A percentile compares a stretch with the other conserved stretches of the same genome.
Evolutionary conservation across 139 green algal genomes (phyloP).

Genomic region (Parachlorella kessleri): DNA sequence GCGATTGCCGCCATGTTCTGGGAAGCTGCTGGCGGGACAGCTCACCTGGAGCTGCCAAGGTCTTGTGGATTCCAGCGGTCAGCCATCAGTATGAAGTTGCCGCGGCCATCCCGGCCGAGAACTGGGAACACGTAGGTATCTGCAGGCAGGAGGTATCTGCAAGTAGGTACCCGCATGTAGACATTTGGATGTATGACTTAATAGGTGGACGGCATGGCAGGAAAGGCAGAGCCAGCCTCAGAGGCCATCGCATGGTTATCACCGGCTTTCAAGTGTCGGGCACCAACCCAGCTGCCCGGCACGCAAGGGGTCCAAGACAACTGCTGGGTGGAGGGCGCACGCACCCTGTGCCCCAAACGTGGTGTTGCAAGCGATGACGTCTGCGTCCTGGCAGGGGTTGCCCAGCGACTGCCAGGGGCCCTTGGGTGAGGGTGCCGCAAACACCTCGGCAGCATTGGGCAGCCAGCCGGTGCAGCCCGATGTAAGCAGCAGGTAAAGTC

Average conservation of each 20-base stretch:
- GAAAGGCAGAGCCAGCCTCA: neutral
- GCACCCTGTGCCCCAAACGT: neutral
- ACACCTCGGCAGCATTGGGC: constrained; percentile 44
- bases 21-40: neutral
- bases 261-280: neutral
- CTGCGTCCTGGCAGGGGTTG: constrained; percentile 25
- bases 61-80: constrained; percentile 32
- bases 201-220: neutral
- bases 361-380: neutral
- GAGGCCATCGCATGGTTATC: neutral
- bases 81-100: constrained; percentile 41
- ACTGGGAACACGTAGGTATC: constrained; percentile 29
- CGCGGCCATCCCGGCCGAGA: neutral
- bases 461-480: constrained; percentile 59
- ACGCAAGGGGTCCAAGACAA: too few species aligned
- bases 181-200: too few species aligned
- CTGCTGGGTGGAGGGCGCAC: too few species aligned
- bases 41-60: constrained; percentile 19
- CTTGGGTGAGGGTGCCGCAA: constrained; percentile 21
- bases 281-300: neutral
- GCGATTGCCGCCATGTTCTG: neutral
- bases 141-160: neutral
- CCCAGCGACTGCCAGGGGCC: constrained; percentile 37
- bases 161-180: too few species aligned
- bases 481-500: constrained; percentile 46